Base-by-base conservation (phyloP, 108 stramenopile species). In the Cyclotella atomus region DNA sequence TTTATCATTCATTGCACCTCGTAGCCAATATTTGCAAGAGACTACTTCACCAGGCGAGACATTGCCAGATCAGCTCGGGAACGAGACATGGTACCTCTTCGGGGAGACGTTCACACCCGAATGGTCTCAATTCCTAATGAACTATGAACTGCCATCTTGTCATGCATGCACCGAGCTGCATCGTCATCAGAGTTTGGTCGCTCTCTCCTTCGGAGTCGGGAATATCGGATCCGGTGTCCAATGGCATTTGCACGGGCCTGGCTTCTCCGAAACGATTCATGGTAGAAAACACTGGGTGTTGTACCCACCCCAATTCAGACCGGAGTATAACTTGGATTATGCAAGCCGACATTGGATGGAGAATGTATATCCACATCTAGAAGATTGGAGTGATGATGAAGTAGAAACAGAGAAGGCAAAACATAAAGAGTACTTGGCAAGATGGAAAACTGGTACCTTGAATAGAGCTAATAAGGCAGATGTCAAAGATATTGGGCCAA, bases 61-160 rank as follows among this genome's bases (percentile, higher is more conserved):
- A 2, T 23, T 53, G 2, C 89, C 89, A 3, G 67, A 85, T 65
- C 88, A 86, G 59, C 46, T 84, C 1, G 85, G 88, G 27, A 94
- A 89, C 56, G 90, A 94, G 70, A 90, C 85, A 4, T 95, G 94
- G 94, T 95, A 95, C 67, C 55, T 95, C 14, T 95, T 95, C 73
- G 94, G 93, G 20, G 91, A 95, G 78, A 95, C 94, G 3, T 90
- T 76, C 56, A 74, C 85, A 7, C 38, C 65, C 1, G 87, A 88
- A 78, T 95, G 94, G 94, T 4, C 74, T 55, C 73, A 54, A 55
- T 59, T 76, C 87, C 59, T 73, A 81, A 52, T 28, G 25, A 41
- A 54, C 30, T 92, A 92, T 60, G 49, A 84, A 53, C 19, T 92
- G 10, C 90, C 91, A 36, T 75, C 84, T 3, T 92, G 91, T 76